Evolutionary conservation across 306 rosid genomes (phyloP).

Genomic region (Canavalia gladiata): DNA sequence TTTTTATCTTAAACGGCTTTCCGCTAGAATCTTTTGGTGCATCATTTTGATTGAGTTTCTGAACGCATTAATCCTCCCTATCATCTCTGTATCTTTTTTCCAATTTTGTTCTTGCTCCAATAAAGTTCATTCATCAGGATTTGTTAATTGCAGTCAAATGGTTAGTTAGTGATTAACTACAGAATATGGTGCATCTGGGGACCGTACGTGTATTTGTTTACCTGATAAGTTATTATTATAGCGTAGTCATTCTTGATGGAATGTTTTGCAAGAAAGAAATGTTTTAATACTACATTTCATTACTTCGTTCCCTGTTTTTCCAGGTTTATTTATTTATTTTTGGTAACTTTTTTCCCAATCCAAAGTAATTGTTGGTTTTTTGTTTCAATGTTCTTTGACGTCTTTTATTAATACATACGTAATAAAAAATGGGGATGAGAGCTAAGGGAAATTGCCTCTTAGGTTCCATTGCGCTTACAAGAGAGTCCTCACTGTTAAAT

Average conservation of each 20-base stretch:
- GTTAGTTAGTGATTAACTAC: conserved; percentile 19
- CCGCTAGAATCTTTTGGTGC: conserved; percentile 35
- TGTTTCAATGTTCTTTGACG: neutral
- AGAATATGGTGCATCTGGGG: neutral
- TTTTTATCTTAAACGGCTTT: conserved; percentile 35
- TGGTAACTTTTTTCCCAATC: neutral
- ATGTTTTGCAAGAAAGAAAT: neutral
- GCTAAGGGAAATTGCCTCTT: too few relatives aligned
- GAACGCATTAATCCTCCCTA: conserved; percentile 33
- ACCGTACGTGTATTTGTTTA: neutral
- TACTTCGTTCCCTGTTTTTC: neutral
- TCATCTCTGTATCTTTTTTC: conserved; percentile 40
- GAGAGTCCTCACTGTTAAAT: too few relatives aligned
- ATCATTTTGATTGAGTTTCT: conserved; percentile 38
- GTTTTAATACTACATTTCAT: neutral
- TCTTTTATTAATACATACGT: neutral
- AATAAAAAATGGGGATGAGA: neutral
- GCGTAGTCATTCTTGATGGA: neutral
- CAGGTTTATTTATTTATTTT: neutral
- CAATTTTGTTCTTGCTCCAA: conserved; percentile 40
- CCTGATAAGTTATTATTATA: neutral
- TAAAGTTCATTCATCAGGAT: conserved; percentile 34
- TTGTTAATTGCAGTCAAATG: conserved; percentile 31
- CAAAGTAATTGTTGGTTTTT: neutral
- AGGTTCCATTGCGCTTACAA: too few relatives aligned